Percentiles rank a stretch among this genome's conserved stretches.
Evolutionary conservation across 148 eudicot species (phyloP).

Genomic region (Oxyria digyna): DNA sequence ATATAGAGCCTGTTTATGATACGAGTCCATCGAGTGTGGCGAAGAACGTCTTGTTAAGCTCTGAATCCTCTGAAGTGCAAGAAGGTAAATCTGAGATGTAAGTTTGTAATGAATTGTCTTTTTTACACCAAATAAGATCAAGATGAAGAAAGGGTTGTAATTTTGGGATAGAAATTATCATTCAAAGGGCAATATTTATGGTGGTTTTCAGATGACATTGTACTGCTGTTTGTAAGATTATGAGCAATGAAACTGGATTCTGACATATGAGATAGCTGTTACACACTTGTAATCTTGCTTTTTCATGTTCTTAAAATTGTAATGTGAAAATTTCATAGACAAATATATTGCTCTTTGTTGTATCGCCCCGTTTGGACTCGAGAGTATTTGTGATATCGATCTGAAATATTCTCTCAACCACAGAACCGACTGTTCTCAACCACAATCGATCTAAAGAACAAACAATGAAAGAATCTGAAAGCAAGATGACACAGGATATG

Average conservation of each 20-base stretch:
- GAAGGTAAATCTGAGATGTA: background rate
- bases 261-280: background rate
- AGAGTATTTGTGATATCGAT: too few species aligned
- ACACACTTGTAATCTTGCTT: background rate
- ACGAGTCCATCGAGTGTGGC: constrained; percentile 42
- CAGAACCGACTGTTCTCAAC: too few species aligned
- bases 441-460: too few species aligned
- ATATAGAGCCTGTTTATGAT: constrained; percentile 42
- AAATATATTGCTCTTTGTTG: too few species aligned
- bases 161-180: background rate
- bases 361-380: too few species aligned
- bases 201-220: too few species aligned
- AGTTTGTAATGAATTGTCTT: background rate
- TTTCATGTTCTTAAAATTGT: background rate
- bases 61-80: background rate
- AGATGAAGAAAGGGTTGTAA: background rate
- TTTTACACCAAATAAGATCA: background rate
- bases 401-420: too few species aligned
- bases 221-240: too few species aligned
- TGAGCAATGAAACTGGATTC: background rate
- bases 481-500: too few species aligned
- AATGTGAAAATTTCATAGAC: background rate
- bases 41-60: constrained; percentile 22
- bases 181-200: background rate
- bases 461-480: too few species aligned